Percentiles rank a stretch among this genome's conserved stretches.
Evolutionary conservation across 257 asterid species (phyloP).

Genomic region (Euphrasia confusa): DNA sequence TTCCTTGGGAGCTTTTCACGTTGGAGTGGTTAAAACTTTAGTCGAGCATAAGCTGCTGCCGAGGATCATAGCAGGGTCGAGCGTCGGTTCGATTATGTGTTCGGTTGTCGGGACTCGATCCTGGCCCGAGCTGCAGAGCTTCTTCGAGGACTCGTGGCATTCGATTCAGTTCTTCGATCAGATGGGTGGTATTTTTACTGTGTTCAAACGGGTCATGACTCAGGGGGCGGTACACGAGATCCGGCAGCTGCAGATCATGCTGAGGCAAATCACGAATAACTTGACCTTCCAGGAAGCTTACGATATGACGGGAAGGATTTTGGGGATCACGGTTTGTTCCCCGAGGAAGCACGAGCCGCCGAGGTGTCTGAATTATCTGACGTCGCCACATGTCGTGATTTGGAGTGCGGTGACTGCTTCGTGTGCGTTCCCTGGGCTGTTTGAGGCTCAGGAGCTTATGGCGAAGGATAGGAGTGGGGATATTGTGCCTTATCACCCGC

Average conservation of each 20-base stretch:
- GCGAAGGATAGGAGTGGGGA: constrained; percentile 89
- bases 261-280: constrained; percentile 81
- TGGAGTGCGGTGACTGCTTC: constrained; percentile 99
- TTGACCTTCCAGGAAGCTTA: constrained; percentile 97
- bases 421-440: constrained; percentile 94
- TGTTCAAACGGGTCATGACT: constrained; percentile 76
- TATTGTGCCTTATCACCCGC: constrained; percentile 92
- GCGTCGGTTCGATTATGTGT: constrained; percentile 93
- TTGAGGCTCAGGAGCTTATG: constrained; percentile 98
- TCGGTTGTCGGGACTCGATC: constrained; percentile 83
- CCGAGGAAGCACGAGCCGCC: constrained; percentile 99
- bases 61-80: constrained; percentile 88
- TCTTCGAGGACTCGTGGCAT: constrained; percentile 91
- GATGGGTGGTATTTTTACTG: constrained; percentile 72
- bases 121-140: constrained; percentile 96
- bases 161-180: constrained; percentile 79
- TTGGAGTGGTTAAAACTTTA: constrained; percentile 84
- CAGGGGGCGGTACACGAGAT: constrained; percentile 94
- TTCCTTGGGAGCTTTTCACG: constrained; percentile 88
- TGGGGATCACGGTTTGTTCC: constrained; percentile 93
- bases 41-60: constrained; percentile 92
- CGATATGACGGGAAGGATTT: constrained; percentile 85
- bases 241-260: constrained; percentile 71
- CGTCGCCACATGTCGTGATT: constrained; percentile 96
- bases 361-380: constrained; percentile 92